Evolutionary conservation across 768 basidiomycete genomes (phyloP).

Genomic region (Gautieria morchelliformis): DNA sequence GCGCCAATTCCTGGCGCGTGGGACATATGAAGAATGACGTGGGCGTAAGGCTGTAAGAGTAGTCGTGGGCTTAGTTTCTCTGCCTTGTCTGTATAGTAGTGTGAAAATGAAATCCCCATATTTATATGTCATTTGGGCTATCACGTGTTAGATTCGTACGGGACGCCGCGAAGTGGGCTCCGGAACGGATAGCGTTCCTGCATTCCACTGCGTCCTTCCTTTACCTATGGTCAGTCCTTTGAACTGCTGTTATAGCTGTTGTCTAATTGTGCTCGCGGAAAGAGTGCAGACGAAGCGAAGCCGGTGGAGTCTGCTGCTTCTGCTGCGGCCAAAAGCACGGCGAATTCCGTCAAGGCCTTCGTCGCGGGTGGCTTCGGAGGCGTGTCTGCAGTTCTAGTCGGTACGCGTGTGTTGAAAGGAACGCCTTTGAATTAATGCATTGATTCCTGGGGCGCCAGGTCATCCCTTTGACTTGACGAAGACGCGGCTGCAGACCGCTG

Average conservation of each 20-base stretch:
- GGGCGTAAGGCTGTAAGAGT: not conserved
- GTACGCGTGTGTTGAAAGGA: slow-evolving; percentile 35
- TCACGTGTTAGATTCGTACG: not conserved
- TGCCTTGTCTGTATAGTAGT: not conserved
- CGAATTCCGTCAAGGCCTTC: slow-evolving; percentile 66
- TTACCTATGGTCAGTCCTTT: not conserved
- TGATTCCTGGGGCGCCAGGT: slow-evolving; percentile 34
- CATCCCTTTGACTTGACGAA: slow-evolving; percentile 98
- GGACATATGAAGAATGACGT: not conserved
- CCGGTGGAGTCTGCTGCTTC: not conserved
- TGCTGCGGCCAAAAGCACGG: slow-evolving; percentile 10
- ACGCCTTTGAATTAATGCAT: not conserved
- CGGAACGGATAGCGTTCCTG: not conserved
- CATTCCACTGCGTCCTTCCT: not conserved
- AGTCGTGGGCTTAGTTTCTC: not conserved
- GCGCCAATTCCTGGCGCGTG: not conserved
- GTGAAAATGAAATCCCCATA: not conserved
- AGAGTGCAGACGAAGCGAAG: slow-evolving; percentile 4
- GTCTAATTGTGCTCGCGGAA: not conserved
- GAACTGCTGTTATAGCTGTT: not conserved
- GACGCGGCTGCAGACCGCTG: slow-evolving; percentile 90
- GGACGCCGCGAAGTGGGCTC: not conserved
- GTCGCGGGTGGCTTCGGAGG: slow-evolving; percentile 93
- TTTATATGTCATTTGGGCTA: not conserved
- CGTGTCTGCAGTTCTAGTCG: slow-evolving; percentile 77